Conservation (phyloP, 306 rosid genomes). For the Vigna trinervia region DNA sequence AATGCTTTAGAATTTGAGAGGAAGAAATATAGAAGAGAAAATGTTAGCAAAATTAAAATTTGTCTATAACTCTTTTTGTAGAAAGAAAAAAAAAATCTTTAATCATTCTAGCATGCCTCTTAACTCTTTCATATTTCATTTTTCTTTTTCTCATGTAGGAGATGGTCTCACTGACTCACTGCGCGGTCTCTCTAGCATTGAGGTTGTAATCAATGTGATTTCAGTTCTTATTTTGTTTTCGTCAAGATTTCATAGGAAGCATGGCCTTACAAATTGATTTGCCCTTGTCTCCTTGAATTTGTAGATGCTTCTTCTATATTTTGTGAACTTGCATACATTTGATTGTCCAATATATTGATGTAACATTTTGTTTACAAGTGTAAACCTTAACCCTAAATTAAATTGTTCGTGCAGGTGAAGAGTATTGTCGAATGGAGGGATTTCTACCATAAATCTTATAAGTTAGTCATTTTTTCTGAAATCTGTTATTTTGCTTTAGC, state of each 20-base stretch:
- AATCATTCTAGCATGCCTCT: conserved; percentile 13
- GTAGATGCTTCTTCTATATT: neutral
- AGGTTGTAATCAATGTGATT: conserved; percentile 56
- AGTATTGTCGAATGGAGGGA: conserved; percentile 92
- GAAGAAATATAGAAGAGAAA: conserved; percentile 7
- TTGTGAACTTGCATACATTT: neutral
- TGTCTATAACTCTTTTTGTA: neutral
- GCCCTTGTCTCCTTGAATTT: conserved; percentile 17
- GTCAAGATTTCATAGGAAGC: neutral
- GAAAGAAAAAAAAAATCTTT: neutral
- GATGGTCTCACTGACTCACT: conserved; percentile 91
- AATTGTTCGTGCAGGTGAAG: conserved; percentile 71
- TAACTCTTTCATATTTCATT: conserved; percentile 3
- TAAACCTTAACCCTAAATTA: conserved; percentile 20
- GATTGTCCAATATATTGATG: conserved; percentile 17
- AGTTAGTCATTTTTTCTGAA: conserved; percentile 60
- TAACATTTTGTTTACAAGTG: conserved; percentile 8
- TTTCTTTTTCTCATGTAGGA: conserved; percentile 60
- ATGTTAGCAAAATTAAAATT: neutral
- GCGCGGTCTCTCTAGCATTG: conserved; percentile 79
- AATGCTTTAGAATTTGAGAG: conserved; percentile 11
- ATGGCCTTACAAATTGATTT: conserved; percentile 15
- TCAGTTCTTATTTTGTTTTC: conserved; percentile 9
- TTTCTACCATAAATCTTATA: conserved; percentile 77
- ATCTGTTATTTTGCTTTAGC: neutral